Conservation (phyloP, 176 grass and related monocot species). For the Zea mays region DNA sequence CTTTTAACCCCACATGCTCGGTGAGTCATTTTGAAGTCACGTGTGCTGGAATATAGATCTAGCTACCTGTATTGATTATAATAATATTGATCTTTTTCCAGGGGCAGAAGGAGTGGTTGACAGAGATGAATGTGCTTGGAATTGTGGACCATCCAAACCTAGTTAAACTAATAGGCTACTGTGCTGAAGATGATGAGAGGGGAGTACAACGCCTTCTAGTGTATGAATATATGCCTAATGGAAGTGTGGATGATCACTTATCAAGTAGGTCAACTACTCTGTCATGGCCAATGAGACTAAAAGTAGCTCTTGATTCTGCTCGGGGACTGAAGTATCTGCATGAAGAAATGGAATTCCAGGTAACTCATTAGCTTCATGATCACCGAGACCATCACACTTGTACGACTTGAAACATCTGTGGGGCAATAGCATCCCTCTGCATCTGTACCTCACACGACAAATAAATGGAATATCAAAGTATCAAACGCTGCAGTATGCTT, state of each 20-base stretch:
- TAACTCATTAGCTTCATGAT: constrained; percentile 37
- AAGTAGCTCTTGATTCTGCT: constrained; percentile 85
- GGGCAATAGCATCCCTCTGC: constrained; percentile 1
- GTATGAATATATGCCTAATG: constrained; percentile 94
- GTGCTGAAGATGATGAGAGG: constrained; percentile 87
- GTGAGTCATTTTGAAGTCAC: constrained; percentile 18
- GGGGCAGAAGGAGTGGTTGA: constrained; percentile 98
- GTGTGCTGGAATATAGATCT: constrained; percentile 26
- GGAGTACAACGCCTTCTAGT: constrained; percentile 87
- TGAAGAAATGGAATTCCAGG: constrained; percentile 98
- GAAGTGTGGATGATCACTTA: constrained; percentile 92
- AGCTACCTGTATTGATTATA: constrained; percentile 5
- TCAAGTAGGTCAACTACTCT: constrained; percentile 65
- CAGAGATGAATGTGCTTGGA: constrained; percentile 95
- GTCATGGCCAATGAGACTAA: constrained; percentile 89
- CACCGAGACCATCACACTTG: background rate
- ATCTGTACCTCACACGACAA: constrained; percentile 1
- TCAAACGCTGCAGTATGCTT: background rate
- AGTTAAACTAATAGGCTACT: constrained; percentile 96
- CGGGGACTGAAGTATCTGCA: constrained; percentile 83
- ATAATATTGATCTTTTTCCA: constrained; percentile 46
- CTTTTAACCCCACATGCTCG: constrained; percentile 16
- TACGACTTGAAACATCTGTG: constrained; percentile 9
- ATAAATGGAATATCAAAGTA: background rate
- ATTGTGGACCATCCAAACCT: constrained; percentile 91